Conservation (phyloP, 495 filamentous ascomycete species). For the Penicillium paradoxum region DNA sequence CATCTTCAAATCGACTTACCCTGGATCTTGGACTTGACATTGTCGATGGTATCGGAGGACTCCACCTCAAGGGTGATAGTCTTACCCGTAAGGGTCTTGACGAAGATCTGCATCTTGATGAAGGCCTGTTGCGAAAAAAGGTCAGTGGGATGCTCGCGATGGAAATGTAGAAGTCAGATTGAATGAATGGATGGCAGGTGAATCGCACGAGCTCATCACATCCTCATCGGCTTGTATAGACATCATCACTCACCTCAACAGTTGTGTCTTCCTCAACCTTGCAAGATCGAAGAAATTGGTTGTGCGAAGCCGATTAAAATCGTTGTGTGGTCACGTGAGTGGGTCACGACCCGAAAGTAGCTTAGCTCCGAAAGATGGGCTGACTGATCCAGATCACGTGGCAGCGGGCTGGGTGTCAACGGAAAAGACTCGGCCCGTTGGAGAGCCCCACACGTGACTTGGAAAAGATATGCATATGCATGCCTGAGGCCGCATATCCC, state of each 20-base stretch:
- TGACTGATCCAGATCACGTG: slow-evolving; percentile 2
- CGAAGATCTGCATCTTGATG: slow-evolving; percentile 96
- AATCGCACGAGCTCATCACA: slow-evolving; percentile 6
- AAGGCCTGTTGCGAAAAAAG: slow-evolving; percentile 37
- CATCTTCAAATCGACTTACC: slow-evolving; percentile 37
- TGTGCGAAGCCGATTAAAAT: slow-evolving; percentile 39
- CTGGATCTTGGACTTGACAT: slow-evolving; percentile 96
- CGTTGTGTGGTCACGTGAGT: slow-evolving; percentile 46
- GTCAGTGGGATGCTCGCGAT: slow-evolving; percentile 9
- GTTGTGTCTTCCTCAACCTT: slow-evolving; percentile 56
- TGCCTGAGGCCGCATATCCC: slow-evolving; percentile 16
- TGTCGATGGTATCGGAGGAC: slow-evolving; percentile 99
- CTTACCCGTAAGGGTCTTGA: slow-evolving; percentile 99
- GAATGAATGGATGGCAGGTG: background rate
- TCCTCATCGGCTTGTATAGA: background rate
- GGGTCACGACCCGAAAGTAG: background rate
- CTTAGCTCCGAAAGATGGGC: background rate
- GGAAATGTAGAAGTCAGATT: background rate
- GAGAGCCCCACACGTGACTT: background rate
- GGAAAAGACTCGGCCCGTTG: background rate
- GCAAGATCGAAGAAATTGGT: slow-evolving; percentile 32
- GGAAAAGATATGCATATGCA: too few species aligned
- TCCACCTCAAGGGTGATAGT: slow-evolving; percentile 99
- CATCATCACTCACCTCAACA: slow-evolving; percentile 48
- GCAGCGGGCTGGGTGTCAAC: background rate